Conservation (phyloP, 139 green algal species). For the Desmodesmus armatus region DNA sequence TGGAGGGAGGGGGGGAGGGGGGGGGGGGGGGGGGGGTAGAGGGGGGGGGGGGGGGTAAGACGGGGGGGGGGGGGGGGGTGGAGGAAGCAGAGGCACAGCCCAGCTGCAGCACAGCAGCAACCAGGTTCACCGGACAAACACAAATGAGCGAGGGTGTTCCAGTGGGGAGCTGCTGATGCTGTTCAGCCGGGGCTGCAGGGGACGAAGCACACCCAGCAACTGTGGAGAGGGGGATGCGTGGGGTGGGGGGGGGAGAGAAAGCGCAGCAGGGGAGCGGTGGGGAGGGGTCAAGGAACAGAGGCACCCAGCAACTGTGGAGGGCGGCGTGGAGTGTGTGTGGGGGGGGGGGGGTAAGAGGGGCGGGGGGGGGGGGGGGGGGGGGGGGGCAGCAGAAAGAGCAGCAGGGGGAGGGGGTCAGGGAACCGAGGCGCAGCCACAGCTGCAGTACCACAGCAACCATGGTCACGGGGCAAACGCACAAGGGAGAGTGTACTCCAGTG, state of each 20-base stretch:
- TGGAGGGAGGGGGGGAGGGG: background rate
- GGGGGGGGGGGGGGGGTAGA: too few species aligned
- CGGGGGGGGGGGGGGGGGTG: too few species aligned
- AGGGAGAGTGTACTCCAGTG: background rate
- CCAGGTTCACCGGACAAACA: background rate
- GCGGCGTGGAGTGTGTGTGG: too few species aligned
- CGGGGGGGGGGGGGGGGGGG: too few species aligned
- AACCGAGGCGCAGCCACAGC: too few species aligned
- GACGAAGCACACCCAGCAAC: slow-evolving; percentile 70
- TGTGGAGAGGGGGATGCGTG: background rate
- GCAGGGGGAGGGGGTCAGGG: too few species aligned
- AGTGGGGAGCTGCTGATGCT: slow-evolving; percentile 80
- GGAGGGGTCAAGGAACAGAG: too few species aligned
- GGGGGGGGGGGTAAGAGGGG: background rate
- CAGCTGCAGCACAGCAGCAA: background rate
- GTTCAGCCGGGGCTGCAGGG: slow-evolving; percentile 90
- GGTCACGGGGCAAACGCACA: background rate
- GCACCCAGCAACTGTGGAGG: too few species aligned
- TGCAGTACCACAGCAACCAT: background rate
- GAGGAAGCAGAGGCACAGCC: background rate
- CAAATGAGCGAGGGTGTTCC: background rate
- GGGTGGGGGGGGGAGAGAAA: too few species aligned
- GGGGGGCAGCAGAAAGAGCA: slow-evolving; percentile 16
- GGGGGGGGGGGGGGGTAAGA: too few species aligned
- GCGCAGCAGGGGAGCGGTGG: too few species aligned